Base-by-base conservation (phyloP, 2,329 filamentous ascomycete genomes). In the Chrysosporium keratinophilum region DNA sequence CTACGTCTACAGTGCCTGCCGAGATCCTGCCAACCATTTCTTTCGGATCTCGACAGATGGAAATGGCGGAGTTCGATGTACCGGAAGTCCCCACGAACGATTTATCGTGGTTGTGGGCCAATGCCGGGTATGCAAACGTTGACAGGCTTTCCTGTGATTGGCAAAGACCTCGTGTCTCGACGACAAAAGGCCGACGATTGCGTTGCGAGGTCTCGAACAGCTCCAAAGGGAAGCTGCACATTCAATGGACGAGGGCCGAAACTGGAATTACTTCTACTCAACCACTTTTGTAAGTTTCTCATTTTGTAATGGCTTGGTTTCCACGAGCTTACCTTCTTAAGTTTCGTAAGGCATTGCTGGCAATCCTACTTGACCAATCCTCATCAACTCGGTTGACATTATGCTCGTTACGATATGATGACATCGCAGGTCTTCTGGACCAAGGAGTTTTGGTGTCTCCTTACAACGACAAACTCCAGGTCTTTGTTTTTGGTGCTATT, bases 1-100 rank as follows among this genome's bases (percentile, higher is more conserved):
- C 67, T 87, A 87, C 70, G 83, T 88, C 67, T 88, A 87, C 71
- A 82, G 82, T 54, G 76, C 79, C 42, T 88, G 85, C 64, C 69
- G 77, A 54, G 82, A 87, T 63, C 84, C 84, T 0, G 80, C 80
- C 40, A 75, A 78, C 14, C 85, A 88, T 67, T 87, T 87, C 69
- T 83, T 85, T 67, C 76, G 79, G 59, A 87, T 82, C 1, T 81
- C 81, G 1, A 74, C 83, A 50, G 85, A 88, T 62, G 84, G 83
- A 54, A 79, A 74, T 64, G 76, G 75, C 58, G 76, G 80, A 55
- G 69, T 75, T 33, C 73, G 77, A 33, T 88, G 85, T 61, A 64
- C 77, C 5, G 75, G 77, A 54, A 78, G 83, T 0, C 85, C 85
- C 28, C 85, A 88, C 66, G 84, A 88, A 66, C 77, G 84, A 59